Conservation (phyloP, 441 rosid species). For the Euphorbia neoarborescens region DNA sequence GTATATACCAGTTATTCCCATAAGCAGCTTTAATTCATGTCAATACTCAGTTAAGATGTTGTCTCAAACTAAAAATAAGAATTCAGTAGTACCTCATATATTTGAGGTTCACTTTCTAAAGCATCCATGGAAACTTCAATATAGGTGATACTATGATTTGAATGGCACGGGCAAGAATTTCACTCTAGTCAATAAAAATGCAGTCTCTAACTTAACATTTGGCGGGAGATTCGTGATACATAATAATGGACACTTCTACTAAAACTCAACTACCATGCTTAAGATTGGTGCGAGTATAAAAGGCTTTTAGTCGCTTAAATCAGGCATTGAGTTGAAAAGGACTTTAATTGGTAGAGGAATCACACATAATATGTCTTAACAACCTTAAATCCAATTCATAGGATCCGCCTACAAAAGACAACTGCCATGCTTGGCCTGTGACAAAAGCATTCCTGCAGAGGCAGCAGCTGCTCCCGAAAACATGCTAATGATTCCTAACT, state of each 20-base stretch:
- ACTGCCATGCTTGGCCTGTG: not conserved
- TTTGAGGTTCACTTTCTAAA: too few relatives aligned
- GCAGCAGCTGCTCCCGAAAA: too few relatives aligned
- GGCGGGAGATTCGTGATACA: not conserved
- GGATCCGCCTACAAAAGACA: not conserved
- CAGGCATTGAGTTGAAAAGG: not conserved
- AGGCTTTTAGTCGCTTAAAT: not conserved
- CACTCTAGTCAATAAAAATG: not conserved
- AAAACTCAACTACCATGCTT: too few relatives aligned
- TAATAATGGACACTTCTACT: not conserved
- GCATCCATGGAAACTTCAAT: not conserved
- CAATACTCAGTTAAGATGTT: not conserved
- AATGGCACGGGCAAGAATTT: not conserved
- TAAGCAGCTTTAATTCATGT: not conserved
- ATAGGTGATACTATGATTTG: not conserved
- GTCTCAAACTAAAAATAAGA: not conserved
- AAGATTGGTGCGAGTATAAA: not conserved
- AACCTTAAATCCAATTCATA: not conserved
- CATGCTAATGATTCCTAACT: not conserved
- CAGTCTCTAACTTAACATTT: not conserved
- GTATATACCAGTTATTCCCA: too few relatives aligned
- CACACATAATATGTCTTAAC: not conserved
- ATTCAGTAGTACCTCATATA: not conserved
- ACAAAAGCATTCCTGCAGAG: not conserved
- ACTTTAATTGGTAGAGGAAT: not conserved